Evolutionary conservation across 208 protist species (phyloP).

Genomic region (Trypanosoma lewisi): DNA sequence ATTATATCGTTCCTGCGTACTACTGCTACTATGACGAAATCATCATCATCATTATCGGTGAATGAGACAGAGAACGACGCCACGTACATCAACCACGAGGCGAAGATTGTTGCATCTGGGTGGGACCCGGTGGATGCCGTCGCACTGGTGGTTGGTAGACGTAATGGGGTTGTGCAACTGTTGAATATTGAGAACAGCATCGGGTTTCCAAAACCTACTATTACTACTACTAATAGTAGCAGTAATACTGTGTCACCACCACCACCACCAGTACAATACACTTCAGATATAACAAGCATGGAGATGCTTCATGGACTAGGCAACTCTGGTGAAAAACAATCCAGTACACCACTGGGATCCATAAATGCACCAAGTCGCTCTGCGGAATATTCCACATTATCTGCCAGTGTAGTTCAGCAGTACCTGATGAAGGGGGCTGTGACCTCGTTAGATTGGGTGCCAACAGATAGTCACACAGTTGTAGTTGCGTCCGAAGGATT

Average conservation of each 20-base stretch:
- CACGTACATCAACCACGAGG: not conserved
- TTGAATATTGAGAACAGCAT: slow-evolving; percentile 56
- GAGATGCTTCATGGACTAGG: too few species aligned
- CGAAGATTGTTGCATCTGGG: slow-evolving; percentile 24
- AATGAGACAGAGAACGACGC: slow-evolving; percentile 1
- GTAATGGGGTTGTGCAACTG: slow-evolving; percentile 59
- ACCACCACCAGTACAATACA: too few species aligned
- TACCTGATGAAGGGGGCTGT: slow-evolving; percentile 43
- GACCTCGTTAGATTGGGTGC: slow-evolving; percentile 70
- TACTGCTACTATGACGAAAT: not conserved
- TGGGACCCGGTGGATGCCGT: slow-evolving; percentile 63
- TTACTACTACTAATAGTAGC: too few species aligned
- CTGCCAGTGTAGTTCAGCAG: slow-evolving; percentile 22
- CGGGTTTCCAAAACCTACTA: not conserved
- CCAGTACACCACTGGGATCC: not conserved
- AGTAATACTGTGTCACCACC: too few species aligned
- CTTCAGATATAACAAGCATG: too few species aligned
- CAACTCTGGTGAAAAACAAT: not conserved
- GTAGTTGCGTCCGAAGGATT: slow-evolving; percentile 49
- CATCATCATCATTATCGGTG: not conserved
- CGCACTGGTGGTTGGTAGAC: slow-evolving; percentile 57
- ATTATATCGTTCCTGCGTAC: not conserved
- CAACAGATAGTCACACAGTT: slow-evolving; percentile 46
- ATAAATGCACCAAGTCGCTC: not conserved
- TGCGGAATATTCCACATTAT: not conserved